Evolutionary conservation across 495 filamentous ascomycete species (phyloP).

Genomic region (Lindgomyces ingoldianus): DNA sequence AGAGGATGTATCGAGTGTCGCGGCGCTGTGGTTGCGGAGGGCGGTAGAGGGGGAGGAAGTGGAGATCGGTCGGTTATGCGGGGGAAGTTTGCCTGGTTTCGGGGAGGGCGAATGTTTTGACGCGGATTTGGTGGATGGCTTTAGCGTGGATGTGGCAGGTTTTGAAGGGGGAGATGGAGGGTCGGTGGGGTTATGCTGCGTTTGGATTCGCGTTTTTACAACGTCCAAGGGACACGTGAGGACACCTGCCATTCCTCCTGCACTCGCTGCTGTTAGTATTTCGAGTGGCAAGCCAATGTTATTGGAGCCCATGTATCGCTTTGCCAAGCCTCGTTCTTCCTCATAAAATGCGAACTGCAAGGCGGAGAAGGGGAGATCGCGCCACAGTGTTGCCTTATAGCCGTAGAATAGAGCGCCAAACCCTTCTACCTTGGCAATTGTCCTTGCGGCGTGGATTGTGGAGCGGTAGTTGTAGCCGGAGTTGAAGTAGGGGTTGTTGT

Average conservation of each 20-base stretch:
- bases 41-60: constrained; percentile 82
- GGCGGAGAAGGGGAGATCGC: constrained; percentile 92
- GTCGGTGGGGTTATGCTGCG: constrained; percentile 60
- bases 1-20: constrained; percentile 81
- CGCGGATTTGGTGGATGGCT: not conserved
- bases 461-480: constrained; percentile 93
- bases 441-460: constrained; percentile 75
- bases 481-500: constrained; percentile 88
- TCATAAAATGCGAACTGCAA: constrained; percentile 98
- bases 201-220: constrained; percentile 97
- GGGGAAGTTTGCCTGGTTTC: constrained; percentile 17
- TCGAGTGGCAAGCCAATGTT: constrained; percentile 86
- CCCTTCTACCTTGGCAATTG: constrained; percentile 81
- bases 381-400: constrained; percentile 90
- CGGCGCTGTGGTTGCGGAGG: constrained; percentile 68
- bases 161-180: constrained; percentile 20
- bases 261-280: constrained; percentile 85
- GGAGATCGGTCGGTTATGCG: constrained; percentile 66
- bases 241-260: constrained; percentile 89
- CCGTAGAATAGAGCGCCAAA: constrained; percentile 85
- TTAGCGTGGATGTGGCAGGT: constrained; percentile 7
- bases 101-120: constrained; percentile 20
- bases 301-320: constrained; percentile 65
- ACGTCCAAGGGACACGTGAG: constrained; percentile 96
- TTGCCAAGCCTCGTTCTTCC: constrained; percentile 81